Base-by-base conservation (phyloP, 768 basidiomycete genomes). In the Lactarius akahatsu region DNA sequence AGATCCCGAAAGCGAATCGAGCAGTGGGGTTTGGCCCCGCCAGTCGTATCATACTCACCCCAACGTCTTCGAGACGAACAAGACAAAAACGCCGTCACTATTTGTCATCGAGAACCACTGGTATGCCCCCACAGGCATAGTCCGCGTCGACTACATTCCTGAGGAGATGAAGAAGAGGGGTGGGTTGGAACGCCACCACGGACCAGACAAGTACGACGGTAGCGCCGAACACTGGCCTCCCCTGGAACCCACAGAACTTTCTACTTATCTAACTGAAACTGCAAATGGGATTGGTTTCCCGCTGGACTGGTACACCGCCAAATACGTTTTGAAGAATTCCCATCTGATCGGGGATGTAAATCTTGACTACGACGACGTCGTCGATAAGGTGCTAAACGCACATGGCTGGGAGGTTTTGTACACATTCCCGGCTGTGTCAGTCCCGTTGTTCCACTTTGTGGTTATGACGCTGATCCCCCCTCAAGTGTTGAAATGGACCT, bases 381-480 rank as follows among this genome's bases (percentile, higher is more conserved):
- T 81, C 4, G 75, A 76, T 10, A 57, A 73, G 11, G 65, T 77
- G 45, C 71, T 83, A 28, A 72, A 72, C 50, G 72, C 73, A 58
- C 78, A 79, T 20, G 82, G 81, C 0, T 81, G 77, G 43, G 76
- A 77, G 57, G 73, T 78, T 20, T 58, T 81, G 58, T 76, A 80
- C 60, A 80, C 81, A 16, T 83, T 76, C 50, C 69, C 73, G 10
- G 75, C 75, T 67, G 73, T 74, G 82, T 83, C 62, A 73, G 82
- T 76, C n/a, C 7, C 54, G 3, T 6, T 52, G 13, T 36, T 36
- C 15, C 45, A 61, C 59, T 7, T 26, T 41, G n/a, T 18, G 36
- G 1, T 38, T 50, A 23, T 5, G 13, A 41, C 1, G 10, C 43
- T 28, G 55, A 11, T 15, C 15, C 9, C 20, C 70, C n/a, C 57